A percentile compares a stretch with the other conserved stretches of the same genome.
These are phyloP conservation scores for Pseudopyrenochaeta lycopersici DNA, from an alignment of 2,329 filamentous ascomycete species.

Conservation along the genomic window DNA sequence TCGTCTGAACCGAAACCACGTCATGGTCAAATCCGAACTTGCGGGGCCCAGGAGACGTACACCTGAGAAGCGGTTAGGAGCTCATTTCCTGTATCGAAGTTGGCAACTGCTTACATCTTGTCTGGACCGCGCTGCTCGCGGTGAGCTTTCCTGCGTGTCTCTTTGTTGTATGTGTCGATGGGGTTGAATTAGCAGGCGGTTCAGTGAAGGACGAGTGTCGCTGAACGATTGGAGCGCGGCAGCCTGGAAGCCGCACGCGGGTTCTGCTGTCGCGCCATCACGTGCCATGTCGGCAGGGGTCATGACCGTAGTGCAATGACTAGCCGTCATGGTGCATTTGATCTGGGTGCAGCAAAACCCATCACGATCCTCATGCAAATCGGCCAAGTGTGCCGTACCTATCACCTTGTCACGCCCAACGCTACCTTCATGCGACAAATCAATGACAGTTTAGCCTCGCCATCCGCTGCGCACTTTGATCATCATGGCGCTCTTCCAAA, in stretches of 20 bases:
- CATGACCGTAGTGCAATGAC: background rate
- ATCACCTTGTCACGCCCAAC: constrained; percentile 3
- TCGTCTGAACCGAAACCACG: too few species aligned
- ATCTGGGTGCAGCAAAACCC: constrained; percentile 9
- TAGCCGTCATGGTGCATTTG: constrained; percentile 9
- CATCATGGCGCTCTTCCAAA: constrained; percentile 48
- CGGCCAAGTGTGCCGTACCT: constrained; percentile 13
- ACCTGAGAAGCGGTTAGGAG: constrained; percentile 13
- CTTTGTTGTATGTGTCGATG: background rate
- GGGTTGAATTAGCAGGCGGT: constrained; percentile 1
- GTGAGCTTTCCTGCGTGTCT: background rate
- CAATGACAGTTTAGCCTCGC: background rate
- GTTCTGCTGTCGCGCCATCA: constrained; percentile 9
- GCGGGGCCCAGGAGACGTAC: constrained; percentile 12
- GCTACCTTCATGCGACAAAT: constrained; percentile 4
- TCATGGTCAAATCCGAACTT: too few species aligned
- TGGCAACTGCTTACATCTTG: constrained; percentile 17
- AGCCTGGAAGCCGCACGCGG: constrained; percentile 6
- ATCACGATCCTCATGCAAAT: constrained; percentile 4
- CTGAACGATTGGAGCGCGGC: constrained; percentile 4
- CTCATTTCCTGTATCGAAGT: background rate
- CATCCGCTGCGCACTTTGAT: constrained; percentile 9
- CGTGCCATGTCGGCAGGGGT: constrained; percentile 5
- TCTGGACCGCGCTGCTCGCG: constrained; percentile 6
- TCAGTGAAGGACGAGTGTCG: background rate